phyloP scores from a whole-genome alignment of 2,329 filamentous ascomycete genomes.

The Lachnellula arida region DNA sequence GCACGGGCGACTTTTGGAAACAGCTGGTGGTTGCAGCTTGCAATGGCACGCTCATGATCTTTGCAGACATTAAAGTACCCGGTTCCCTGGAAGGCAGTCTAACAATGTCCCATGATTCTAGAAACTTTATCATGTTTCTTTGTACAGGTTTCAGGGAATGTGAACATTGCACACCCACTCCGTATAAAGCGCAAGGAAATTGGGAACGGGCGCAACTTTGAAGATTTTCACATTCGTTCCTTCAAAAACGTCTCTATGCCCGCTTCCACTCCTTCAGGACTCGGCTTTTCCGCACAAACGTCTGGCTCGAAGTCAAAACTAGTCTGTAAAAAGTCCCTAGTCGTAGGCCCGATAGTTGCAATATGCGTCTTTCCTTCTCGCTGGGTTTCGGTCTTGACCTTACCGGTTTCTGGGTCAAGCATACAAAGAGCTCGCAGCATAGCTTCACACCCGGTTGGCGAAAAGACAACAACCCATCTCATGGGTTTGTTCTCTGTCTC shows the following conservation, averaged over 20 bases:
- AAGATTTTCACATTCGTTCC: neutral
- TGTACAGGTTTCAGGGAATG: too few species aligned
- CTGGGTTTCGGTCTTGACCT: constrained; percentile 23
- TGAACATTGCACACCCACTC: too few species aligned
- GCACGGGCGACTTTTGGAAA: too few species aligned
- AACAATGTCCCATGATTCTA: too few species aligned
- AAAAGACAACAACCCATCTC: constrained; percentile 75
- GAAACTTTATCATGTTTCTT: too few species aligned
- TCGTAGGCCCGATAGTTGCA: constrained; percentile 92
- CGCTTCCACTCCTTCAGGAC: constrained; percentile 69
- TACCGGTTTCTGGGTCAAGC: constrained; percentile 44
- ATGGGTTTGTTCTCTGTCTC: constrained; percentile 37
- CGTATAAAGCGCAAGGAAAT: too few species aligned
- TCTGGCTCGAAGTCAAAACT: constrained; percentile 66
- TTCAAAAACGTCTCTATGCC: constrained; percentile 49
- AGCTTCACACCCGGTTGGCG: constrained; percentile 59
- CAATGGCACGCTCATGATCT: too few species aligned
- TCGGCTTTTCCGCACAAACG: constrained; percentile 78
- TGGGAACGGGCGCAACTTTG: too few species aligned
- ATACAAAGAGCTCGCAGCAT: constrained; percentile 52
- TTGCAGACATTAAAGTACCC: too few species aligned
- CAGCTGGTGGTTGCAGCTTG: too few species aligned
- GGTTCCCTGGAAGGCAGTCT: too few species aligned
- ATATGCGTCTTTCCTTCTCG: constrained; percentile 52
- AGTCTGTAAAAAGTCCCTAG: constrained; percentile 64